These are phyloP conservation scores for Blastobotrys chiropterorum DNA, from an alignment of 805 yeast species.

Conservation along the genomic window DNA sequence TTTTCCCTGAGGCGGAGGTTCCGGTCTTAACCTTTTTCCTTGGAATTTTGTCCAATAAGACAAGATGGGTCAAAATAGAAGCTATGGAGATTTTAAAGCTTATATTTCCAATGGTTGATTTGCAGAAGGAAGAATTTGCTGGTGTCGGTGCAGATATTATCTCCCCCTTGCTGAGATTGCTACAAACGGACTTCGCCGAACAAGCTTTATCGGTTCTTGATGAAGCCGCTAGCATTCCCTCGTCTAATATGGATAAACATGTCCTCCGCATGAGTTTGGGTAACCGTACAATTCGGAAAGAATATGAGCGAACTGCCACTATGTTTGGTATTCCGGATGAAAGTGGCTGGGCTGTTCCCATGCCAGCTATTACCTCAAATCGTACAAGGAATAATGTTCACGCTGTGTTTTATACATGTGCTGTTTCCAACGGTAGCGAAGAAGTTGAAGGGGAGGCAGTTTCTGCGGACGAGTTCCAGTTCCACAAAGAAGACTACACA, in stretches of 20 bases:
- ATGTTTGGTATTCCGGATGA: conserved; percentile 93
- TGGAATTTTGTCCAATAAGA: conserved; percentile 72
- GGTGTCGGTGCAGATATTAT: conserved; percentile 94
- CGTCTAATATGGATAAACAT: conserved; percentile 85
- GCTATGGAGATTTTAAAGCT: conserved; percentile 69
- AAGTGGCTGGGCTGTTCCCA: conserved; percentile 95
- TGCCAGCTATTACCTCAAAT: conserved; percentile 88
- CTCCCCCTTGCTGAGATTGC: conserved; percentile 75
- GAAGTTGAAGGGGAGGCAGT: conserved; percentile 6
- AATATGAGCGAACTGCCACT: conserved; percentile 79
- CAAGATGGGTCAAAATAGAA: conserved; percentile 73
- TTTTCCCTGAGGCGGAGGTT: conserved; percentile 70
- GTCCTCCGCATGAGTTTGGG: conserved; percentile 90
- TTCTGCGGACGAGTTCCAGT: conserved; percentile 30
- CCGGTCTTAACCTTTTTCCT: conserved; percentile 67
- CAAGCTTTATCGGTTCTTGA: conserved; percentile 87
- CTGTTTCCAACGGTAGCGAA: conserved; percentile 16
- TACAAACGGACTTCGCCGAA: conserved; percentile 80
- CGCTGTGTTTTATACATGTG: conserved; percentile 87
- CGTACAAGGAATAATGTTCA: conserved; percentile 89
- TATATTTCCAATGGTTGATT: conserved; percentile 69
- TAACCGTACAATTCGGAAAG: conserved; percentile 66
- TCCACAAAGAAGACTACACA: conserved; percentile 56
- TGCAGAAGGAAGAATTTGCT: conserved; percentile 68
- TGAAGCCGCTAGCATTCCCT: conserved; percentile 77